These are phyloP conservation scores for Fusarium multiceps DNA, from an alignment of 2,329 filamentous ascomycete species.

Conservation along the genomic window DNA sequence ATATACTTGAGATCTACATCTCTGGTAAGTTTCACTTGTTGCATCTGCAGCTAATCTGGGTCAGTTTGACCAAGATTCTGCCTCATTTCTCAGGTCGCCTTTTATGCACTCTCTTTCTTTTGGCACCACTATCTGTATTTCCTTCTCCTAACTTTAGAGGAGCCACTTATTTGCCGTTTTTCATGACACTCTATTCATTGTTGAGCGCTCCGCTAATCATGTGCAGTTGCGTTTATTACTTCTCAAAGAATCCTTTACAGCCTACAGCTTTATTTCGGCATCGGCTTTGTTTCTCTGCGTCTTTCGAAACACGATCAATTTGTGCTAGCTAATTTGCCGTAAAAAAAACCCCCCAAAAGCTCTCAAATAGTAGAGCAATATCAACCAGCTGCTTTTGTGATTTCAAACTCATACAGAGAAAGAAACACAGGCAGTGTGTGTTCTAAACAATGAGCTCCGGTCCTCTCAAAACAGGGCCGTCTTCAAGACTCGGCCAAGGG, in stretches of 20 bases:
- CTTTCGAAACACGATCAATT: conserved; percentile 11
- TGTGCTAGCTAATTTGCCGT: conserved; percentile 4
- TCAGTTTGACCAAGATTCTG: conserved; percentile 17
- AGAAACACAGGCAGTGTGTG: conserved; percentile 18
- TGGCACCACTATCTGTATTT: conserved; percentile 14
- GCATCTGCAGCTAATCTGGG: conserved; percentile 2
- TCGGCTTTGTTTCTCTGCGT: conserved; percentile 10
- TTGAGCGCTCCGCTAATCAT: conserved; percentile 31
- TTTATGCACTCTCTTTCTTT: conserved; percentile 7
- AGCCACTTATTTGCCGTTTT: conserved; percentile 29
- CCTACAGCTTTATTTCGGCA: conserved; percentile 20
- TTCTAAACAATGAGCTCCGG: conserved; percentile 62
- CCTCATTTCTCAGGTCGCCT: conserved; percentile 14
- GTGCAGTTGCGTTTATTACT: conserved; percentile 38
- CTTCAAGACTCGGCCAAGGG: conserved; percentile 63
- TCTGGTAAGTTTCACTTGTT: conserved; percentile 37
- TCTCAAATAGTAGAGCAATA: background rate
- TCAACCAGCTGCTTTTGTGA: conserved; percentile 1
- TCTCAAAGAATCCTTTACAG: conserved; percentile 32
- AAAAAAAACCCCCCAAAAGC: too few species aligned
- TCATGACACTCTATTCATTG: conserved; percentile 21
- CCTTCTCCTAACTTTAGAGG: conserved; percentile 25
- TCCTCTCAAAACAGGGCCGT: conserved; percentile 61
- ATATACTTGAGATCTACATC: conserved; percentile 46
- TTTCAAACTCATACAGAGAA: conserved; percentile 23